Percentiles rank a stretch among this genome's conserved stretches.
phyloP scores from a whole-genome alignment of 2,329 filamentous ascomycete species.

The Amylocarpus encephaloides region DNA sequence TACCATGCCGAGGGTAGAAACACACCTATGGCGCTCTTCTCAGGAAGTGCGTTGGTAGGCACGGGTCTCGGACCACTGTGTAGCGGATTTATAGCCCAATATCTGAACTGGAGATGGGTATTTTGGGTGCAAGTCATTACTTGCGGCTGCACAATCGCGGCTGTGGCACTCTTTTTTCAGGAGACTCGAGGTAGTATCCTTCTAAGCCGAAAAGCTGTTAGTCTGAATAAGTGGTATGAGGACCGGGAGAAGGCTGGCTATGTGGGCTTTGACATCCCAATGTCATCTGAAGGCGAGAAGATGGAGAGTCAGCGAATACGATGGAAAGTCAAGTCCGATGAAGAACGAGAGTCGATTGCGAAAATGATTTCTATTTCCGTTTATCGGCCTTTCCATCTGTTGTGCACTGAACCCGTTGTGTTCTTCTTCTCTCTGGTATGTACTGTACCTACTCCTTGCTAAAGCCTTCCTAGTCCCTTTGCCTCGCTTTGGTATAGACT shows the following conservation, averaged over 20 bases:
- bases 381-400: conserved; percentile 70
- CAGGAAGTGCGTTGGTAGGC: conserved; percentile 69
- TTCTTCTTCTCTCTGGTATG: conserved; percentile 69
- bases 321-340: conserved; percentile 75
- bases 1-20: conserved; percentile 75
- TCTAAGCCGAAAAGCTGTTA: conserved; percentile 65
- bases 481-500: not conserved
- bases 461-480: not conserved
- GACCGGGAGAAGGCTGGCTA: conserved; percentile 52
- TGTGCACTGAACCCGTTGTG: conserved; percentile 70
- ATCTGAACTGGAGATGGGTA: conserved; percentile 73
- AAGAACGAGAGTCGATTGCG: conserved; percentile 61
- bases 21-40: conserved; percentile 84
- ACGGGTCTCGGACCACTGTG: conserved; percentile 74
- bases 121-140: conserved; percentile 80
- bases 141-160: conserved; percentile 54
- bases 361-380: conserved; percentile 70
- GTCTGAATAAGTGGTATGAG: conserved; percentile 74
- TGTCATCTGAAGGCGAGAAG: conserved; percentile 18
- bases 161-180: conserved; percentile 64
- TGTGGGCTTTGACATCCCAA: conserved; percentile 44
- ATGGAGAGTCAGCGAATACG: conserved; percentile 51
- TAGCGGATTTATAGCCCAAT: conserved; percentile 60
- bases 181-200: conserved; percentile 80
- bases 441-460: not conserved